A percentile compares a stretch with the other conserved stretches of the same genome.
Conservation (phyloP, 495 filamentous ascomycete genomes). For the Pseudoneurospora amorphoporcata region DNA sequence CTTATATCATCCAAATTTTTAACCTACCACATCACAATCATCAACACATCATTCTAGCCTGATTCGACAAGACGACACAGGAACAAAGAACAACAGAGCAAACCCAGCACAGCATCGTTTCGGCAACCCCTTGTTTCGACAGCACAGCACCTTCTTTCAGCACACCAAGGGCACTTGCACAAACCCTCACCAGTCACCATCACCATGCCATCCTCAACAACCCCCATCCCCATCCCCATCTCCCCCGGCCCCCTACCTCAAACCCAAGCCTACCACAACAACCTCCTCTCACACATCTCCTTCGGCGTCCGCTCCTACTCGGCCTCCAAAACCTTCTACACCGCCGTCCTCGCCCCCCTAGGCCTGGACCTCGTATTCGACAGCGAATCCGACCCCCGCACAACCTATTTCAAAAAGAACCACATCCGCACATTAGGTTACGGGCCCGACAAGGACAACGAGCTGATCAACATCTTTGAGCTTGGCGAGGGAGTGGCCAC, state of each 20-base stretch:
- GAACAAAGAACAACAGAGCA: neutral
- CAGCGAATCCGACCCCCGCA: conserved; percentile 8
- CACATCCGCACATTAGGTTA: conserved; percentile 20
- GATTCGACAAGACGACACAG: neutral
- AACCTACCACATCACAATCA: neutral
- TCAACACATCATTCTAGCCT: neutral
- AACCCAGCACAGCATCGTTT: neutral
- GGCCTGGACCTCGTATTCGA: conserved; percentile 26
- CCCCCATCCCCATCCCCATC: neutral
- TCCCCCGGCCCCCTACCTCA: neutral
- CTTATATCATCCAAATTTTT: neutral
- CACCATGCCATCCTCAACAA: neutral
- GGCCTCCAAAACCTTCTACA: conserved; percentile 25
- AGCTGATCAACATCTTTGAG: conserved; percentile 27
- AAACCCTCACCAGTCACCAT: neutral
- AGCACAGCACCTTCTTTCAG: neutral
- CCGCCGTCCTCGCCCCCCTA: conserved; percentile 17
- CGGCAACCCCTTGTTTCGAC: no score
- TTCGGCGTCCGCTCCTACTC: conserved; percentile 19
- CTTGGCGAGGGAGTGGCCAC: conserved; percentile 6
- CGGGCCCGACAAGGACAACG: conserved; percentile 16
- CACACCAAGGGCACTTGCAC: neutral
- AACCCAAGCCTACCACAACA: neutral
- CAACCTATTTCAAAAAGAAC: neutral
- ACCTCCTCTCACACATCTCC: conserved; percentile 26